Conservation (phyloP, 495 filamentous ascomycete species). For the Xylaria venustula region DNA sequence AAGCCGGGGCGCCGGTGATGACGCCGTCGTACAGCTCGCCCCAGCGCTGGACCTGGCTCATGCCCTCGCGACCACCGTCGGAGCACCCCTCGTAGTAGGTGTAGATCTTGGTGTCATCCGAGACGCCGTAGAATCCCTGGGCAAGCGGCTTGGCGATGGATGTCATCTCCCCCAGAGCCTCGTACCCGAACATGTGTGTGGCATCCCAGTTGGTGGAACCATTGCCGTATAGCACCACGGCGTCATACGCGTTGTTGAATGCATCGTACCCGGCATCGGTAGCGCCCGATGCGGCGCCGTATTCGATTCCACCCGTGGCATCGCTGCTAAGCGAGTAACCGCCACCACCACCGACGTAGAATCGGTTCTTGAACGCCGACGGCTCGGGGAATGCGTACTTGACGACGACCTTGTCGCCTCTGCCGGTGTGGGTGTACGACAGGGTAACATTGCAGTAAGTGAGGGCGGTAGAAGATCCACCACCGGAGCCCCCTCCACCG, state of each 20-base stretch:
- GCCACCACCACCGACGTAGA: slow-evolving; percentile 25
- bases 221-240: slow-evolving; percentile 38
- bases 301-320: slow-evolving; percentile 5
- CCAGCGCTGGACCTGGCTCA: slow-evolving; percentile 34
- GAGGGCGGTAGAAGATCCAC: slow-evolving; percentile 11
- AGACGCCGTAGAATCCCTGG: slow-evolving; percentile 26
- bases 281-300: slow-evolving; percentile 24
- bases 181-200: slow-evolving; percentile 37
- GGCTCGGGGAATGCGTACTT: slow-evolving; percentile 26
- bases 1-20: slow-evolving; percentile 27
- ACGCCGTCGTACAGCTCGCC: slow-evolving; percentile 33
- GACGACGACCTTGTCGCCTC: slow-evolving; percentile 20
- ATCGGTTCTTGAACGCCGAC: slow-evolving; percentile 21
- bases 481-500: slow-evolving; percentile 2
- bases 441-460: slow-evolving; percentile 38
- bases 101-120: slow-evolving; percentile 12
- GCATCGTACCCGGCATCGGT: slow-evolving; percentile 40
- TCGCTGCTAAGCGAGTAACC: slow-evolving; percentile 19
- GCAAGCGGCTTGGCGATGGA: slow-evolving; percentile 17
- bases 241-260: neutral
- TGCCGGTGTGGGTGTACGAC: slow-evolving; percentile 19
- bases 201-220: slow-evolving; percentile 41
- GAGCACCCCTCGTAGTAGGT: slow-evolving; percentile 39
- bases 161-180: slow-evolving; percentile 22
- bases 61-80: slow-evolving; percentile 33